phyloP scores from a whole-genome alignment of 106 monocot species.

The Acanthochlamys bracteata region DNA sequence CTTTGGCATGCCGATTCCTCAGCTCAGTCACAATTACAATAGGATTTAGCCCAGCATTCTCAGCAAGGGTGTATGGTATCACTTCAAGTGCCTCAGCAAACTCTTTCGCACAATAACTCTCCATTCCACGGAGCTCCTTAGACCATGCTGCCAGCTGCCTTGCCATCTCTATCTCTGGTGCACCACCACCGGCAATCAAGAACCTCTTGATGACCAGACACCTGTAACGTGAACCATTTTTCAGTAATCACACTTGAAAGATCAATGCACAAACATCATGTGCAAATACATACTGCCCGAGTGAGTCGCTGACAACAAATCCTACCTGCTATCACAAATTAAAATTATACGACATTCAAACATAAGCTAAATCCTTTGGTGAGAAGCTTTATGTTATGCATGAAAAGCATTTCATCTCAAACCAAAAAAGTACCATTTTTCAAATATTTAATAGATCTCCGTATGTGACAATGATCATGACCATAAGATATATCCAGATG shows the following conservation, averaged over 20 bases:
- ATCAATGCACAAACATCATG: not conserved
- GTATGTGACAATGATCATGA: too few relatives aligned
- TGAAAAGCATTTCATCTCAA: too few relatives aligned
- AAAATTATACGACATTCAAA: too few relatives aligned
- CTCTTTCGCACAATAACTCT: constrained; percentile 87
- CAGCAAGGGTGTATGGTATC: constrained; percentile 86
- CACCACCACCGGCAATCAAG: constrained; percentile 94
- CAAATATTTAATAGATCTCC: too few relatives aligned
- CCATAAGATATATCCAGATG: too few relatives aligned
- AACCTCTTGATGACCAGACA: constrained; percentile 90
- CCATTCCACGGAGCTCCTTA: constrained; percentile 86
- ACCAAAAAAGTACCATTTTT: too few relatives aligned
- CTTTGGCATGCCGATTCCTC: constrained; percentile 82
- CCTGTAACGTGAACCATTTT: constrained; percentile 15
- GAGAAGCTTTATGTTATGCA: too few relatives aligned
- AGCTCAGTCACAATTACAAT: constrained; percentile 88
- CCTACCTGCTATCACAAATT: too few relatives aligned
- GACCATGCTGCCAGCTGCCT: constrained; percentile 79
- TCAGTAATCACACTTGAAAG: not conserved
- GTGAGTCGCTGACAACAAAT: too few relatives aligned
- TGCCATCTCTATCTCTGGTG: constrained; percentile 95
- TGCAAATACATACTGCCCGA: not conserved
- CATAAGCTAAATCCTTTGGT: too few relatives aligned
- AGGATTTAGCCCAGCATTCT: constrained; percentile 92
- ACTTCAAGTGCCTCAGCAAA: constrained; percentile 91